These are phyloP conservation scores for Diutina siamensis DNA, from an alignment of 1,139 yeast species.

Conservation along the genomic window DNA sequence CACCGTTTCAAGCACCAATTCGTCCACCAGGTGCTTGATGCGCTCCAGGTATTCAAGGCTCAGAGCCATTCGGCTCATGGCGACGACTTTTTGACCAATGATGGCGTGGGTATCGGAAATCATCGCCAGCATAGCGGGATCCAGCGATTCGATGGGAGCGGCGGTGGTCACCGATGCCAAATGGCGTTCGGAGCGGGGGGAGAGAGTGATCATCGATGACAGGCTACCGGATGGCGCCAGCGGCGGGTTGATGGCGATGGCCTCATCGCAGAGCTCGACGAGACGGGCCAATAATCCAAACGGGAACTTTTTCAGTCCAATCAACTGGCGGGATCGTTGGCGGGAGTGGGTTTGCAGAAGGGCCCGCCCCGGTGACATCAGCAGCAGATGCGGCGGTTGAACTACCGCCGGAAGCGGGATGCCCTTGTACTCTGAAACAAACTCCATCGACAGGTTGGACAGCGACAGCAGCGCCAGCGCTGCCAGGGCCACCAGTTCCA, in stretches of 20 bases:
- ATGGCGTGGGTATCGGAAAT: constrained; percentile 58
- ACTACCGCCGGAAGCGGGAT: constrained; percentile 32
- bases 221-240: constrained; percentile 24
- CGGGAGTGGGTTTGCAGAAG: constrained; percentile 11
- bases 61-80: constrained; percentile 66
- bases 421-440: constrained; percentile 47
- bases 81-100: constrained; percentile 58
- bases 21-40: constrained; percentile 73
- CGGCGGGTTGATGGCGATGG: constrained; percentile 59
- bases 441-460: constrained; percentile 8
- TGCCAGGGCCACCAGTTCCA: constrained; percentile 6
- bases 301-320: constrained; percentile 35
- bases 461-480: constrained; percentile 10
- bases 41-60: constrained; percentile 70
- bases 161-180: constrained; percentile 44
- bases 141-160: constrained; percentile 44
- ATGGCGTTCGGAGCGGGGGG: constrained; percentile 66
- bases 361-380: constrained; percentile 16
- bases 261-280: constrained; percentile 64
- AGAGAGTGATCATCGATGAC: constrained; percentile 26
- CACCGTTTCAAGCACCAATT: constrained; percentile 54
- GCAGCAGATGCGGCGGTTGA: constrained; percentile 10
- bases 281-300: constrained; percentile 55
- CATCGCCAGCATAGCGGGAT: constrained; percentile 50
- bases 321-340: background rate